Percentiles rank a stretch among this genome's conserved stretches.
phyloP scores from a whole-genome alignment of 768 basidiomycete genomes.

The Boletus insuetus region DNA sequence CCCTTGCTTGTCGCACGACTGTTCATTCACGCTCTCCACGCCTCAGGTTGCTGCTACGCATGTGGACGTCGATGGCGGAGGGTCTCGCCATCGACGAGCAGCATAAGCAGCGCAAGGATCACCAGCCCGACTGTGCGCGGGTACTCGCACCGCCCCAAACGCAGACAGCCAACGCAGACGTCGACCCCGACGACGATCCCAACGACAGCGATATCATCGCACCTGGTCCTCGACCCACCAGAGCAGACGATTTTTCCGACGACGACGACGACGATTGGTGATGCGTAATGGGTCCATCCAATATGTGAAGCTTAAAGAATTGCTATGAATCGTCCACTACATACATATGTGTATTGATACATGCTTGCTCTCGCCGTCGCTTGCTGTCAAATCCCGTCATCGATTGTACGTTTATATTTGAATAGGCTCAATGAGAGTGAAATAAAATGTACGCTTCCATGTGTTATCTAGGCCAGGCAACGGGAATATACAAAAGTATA shows the following conservation, averaged over 20 bases:
- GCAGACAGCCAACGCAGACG: neutral
- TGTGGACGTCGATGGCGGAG: conserved; percentile 48
- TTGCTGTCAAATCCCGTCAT: too few relatives aligned
- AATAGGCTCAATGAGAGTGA: neutral
- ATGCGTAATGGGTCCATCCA: too few relatives aligned
- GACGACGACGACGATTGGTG: conserved; percentile 31
- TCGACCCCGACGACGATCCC: conserved; percentile 17
- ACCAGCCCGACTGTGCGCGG: conserved; percentile 10
- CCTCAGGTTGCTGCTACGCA: conserved; percentile 39
- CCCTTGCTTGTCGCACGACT: neutral
- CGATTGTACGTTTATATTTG: too few relatives aligned
- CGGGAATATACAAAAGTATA: neutral
- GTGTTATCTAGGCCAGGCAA: conserved; percentile 6
- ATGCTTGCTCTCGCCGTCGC: too few relatives aligned
- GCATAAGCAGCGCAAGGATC: conserved; percentile 17
- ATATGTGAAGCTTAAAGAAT: too few relatives aligned
- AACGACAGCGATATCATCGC: conserved; percentile 6
- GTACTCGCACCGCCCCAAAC: conserved; percentile 10
- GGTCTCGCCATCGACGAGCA: conserved; percentile 48
- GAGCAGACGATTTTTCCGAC: conserved; percentile 25
- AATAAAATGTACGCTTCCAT: conserved; percentile 12
- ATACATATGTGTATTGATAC: too few relatives aligned
- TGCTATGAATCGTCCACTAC: too few relatives aligned
- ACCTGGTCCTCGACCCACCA: conserved; percentile 4
- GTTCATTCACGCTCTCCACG: neutral